Base-by-base conservation (phyloP, 305 asterid genomes). In the Fraxinus platypoda region DNA sequence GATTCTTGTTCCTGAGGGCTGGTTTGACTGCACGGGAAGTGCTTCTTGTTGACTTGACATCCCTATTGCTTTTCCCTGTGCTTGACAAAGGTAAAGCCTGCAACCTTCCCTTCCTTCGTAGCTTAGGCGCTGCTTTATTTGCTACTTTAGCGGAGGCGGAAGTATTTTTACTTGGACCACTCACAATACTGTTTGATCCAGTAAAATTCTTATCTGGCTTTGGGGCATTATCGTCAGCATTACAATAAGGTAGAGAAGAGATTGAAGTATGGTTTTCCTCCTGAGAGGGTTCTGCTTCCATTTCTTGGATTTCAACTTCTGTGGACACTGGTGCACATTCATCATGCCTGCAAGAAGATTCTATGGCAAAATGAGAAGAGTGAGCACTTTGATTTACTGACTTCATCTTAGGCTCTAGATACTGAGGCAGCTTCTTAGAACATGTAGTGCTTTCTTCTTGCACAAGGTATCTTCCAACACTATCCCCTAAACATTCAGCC, bases 1-100 rank as follows among this genome's bases (percentile, higher is more conserved):
- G 75, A 83, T 83, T 88, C 93, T 90, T 94, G 87, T 85, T 92
- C 87, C 90, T 91, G 82, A 83, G 41, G 19, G 86, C 91, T 52
- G 97, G 89, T 85, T 89, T 95, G 83, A 84, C 84, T 9, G 87
- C 78, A 80, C 92, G 90, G 17, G 90, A 66, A 54, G 88, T 75
- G 85, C 49, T 87, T 87, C 89, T 89, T n/a, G 78, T 84, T 49
- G 91, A 79, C 88, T 87, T 91, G 77, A 74, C 70, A 46, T 87
- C 93, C 87, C 88, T 92, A 80, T 83, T 88, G 85, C 79, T 83
- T 87, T 84, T 92, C n/a, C 78, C 82, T 33, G 93, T 83, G 83
- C 82, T 89, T 38, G 92, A 84, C 66, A 93, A 84, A 81, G 94
- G 70, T 75, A 75, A 82, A 25, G 82, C 83, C 78, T 85, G 97